Percentiles rank a stretch among this genome's conserved stretches.
phyloP scores from a whole-genome alignment of 2,329 filamentous ascomycete genomes.

The Biscogniauxia marginata region DNA sequence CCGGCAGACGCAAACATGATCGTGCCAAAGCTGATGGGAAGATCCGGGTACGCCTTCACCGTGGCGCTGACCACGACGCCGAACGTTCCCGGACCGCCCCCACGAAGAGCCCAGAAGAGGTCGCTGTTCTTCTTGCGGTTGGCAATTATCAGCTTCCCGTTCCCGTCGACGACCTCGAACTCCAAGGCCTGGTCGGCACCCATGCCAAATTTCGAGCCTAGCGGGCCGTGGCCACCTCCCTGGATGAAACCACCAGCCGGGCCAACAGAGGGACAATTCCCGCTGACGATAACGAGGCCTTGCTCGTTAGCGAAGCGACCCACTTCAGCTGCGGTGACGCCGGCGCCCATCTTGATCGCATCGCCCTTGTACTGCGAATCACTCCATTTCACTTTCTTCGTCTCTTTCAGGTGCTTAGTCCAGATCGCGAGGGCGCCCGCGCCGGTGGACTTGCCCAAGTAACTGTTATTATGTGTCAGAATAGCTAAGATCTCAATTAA shows the following conservation, averaged over 20 bases:
- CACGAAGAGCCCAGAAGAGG: constrained; percentile 61
- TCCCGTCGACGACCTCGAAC: constrained; percentile 52
- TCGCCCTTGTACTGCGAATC: constrained; percentile 45
- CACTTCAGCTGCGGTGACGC: constrained; percentile 49
- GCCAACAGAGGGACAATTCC: constrained; percentile 53
- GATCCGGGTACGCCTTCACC: constrained; percentile 47
- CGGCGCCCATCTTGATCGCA: constrained; percentile 54
- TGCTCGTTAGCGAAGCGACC: constrained; percentile 36
- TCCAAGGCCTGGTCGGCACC: constrained; percentile 57
- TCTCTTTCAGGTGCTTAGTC: constrained; percentile 42
- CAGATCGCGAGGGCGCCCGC: constrained; percentile 43
- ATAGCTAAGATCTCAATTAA: not conserved
- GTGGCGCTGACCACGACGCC: constrained; percentile 57
- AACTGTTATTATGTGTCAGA: constrained; percentile 7
- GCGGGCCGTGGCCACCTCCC: constrained; percentile 56
- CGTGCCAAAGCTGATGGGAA: constrained; percentile 41
- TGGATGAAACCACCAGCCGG: constrained; percentile 58
- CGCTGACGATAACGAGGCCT: constrained; percentile 43
- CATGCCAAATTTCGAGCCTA: constrained; percentile 53
- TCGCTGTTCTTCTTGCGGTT: constrained; percentile 46
- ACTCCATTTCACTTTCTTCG: constrained; percentile 37
- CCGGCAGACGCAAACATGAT: constrained; percentile 38
- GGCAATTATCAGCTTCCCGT: constrained; percentile 37
- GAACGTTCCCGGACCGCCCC: constrained; percentile 58
- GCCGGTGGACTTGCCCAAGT: constrained; percentile 47